Base-by-base conservation (phyloP, 116 monocot genomes). In the Cymodocea nodosa region DNA sequence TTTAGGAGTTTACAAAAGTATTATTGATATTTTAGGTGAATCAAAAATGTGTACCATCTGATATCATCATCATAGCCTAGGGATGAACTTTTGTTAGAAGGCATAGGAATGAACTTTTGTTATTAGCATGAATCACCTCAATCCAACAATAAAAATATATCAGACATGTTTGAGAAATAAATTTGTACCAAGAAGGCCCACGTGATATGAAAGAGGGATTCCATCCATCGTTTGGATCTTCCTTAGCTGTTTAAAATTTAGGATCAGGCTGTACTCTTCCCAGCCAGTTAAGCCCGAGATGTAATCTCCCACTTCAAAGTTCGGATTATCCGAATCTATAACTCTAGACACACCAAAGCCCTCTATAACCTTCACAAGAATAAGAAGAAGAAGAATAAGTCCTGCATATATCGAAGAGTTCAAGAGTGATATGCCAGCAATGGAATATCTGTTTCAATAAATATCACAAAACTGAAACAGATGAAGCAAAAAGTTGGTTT, bases 291-390 rank as follows among this genome's bases (percentile, higher is more conserved):
- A 20, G 30, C 93, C 93, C 0, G 70, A 68, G 10, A 93, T 74
- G 24, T 77, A 50, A 59, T 93, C 93, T 1, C 85, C 93, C 3
- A 67, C 76, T 8, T 17, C 39, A 64, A 88, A 93, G 23, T 71
- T 64, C 15, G 83, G 77, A 68, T 79, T 50, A 50, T 77, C 76
- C 8, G 93, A 85, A 64, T 75, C 89, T 17, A 88, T 52, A 15
- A 93, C 85, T 76, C 68, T 85, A 6, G 77, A 74, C 44, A 93
- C 76, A 16, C 89, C 93, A 73, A 80, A 84, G 1, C 93, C 93
- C 56, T 80, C 77, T 55, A 93, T 74, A 0, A 70, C 73, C 93
- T 93, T 68, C 73, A 79, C 11, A 50, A n/a, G 13, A 49, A 59
- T 53, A 17, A 70, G 67, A 53, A 1, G 30, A 30, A 30, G 30